Evolutionary conservation across 2,329 filamentous ascomycete species (phyloP).

Genomic region (Aureobasidium zeae): DNA sequence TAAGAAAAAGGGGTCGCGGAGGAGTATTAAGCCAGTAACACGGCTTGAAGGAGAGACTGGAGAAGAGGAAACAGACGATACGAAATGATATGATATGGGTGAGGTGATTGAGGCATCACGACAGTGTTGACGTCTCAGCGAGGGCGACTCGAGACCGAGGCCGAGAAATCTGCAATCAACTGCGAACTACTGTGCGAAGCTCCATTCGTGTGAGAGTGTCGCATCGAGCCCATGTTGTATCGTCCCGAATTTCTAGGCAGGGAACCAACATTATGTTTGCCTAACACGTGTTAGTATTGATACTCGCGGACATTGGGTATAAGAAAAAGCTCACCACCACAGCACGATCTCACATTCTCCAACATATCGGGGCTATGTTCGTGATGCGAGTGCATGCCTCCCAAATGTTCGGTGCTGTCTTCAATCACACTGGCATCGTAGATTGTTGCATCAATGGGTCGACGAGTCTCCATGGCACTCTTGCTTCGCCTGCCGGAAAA

Average conservation of each 20-base stretch:
- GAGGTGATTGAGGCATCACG: too few species aligned
- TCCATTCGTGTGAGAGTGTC: slow-evolving; percentile 9
- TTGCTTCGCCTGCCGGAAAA: slow-evolving; percentile 40
- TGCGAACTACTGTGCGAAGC: not conserved
- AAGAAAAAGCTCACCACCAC: slow-evolving; percentile 64
- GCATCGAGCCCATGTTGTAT: slow-evolving; percentile 5
- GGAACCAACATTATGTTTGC: slow-evolving; percentile 44
- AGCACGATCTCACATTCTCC: slow-evolving; percentile 94
- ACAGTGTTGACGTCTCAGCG: too few species aligned
- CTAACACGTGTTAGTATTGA: slow-evolving; percentile 23
- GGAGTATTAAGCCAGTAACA: not conserved
- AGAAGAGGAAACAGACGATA: not conserved
- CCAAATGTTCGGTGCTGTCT: slow-evolving; percentile 69
- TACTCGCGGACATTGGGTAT: not conserved
- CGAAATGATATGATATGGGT: too few species aligned
- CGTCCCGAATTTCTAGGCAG: slow-evolving; percentile 24
- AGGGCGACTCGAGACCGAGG: not conserved
- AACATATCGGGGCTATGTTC: slow-evolving; percentile 68
- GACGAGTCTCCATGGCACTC: slow-evolving; percentile 25
- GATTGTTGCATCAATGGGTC: slow-evolving; percentile 24
- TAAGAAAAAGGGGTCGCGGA: slow-evolving; percentile 4
- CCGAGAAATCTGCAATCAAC: not conserved
- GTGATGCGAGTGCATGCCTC: slow-evolving; percentile 63
- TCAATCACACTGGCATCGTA: slow-evolving; percentile 53
- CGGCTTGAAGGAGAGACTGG: too few species aligned